These are phyloP conservation scores for Mikania micrantha DNA, from an alignment of 129 eudicot genomes.

Conservation along the genomic window DNA sequence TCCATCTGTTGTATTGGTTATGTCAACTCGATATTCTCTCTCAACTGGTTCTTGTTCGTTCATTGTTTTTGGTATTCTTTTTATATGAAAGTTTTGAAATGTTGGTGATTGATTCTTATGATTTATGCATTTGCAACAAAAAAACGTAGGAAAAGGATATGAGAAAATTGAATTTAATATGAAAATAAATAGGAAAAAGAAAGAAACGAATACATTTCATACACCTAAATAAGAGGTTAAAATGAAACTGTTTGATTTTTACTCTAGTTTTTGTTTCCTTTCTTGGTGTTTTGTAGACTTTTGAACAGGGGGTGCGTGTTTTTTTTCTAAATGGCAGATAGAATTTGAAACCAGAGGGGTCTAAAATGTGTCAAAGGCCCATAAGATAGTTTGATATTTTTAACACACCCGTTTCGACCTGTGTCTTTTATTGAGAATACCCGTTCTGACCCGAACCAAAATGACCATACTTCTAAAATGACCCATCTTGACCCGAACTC, in stretches of 20 bases:
- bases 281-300: slow-evolving; percentile 9
- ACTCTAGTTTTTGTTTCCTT: background rate
- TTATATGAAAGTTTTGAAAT: background rate
- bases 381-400: no score
- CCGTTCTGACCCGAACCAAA: no score
- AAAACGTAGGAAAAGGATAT: background rate
- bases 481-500: no score
- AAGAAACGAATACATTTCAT: background rate
- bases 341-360: background rate
- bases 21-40: no score
- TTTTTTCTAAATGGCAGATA: background rate
- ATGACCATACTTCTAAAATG: no score
- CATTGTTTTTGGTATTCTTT: background rate
- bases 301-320: slow-evolving; percentile 55
- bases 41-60: slow-evolving; percentile 14
- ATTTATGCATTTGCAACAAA: background rate
- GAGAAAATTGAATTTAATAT: background rate
- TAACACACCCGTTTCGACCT: no score
- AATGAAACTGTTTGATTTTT: slow-evolving; percentile 10
- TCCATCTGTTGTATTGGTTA: no score
- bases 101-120: background rate
- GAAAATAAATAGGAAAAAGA: background rate
- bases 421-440: no score
- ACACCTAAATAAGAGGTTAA: slow-evolving; percentile 15
- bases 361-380: background rate